A percentile compares a stretch with the other conserved stretches of the same genome.
Evolutionary conservation across 2,329 filamentous ascomycete genomes (phyloP).

Genomic region (Fusarium verticillioides): DNA sequence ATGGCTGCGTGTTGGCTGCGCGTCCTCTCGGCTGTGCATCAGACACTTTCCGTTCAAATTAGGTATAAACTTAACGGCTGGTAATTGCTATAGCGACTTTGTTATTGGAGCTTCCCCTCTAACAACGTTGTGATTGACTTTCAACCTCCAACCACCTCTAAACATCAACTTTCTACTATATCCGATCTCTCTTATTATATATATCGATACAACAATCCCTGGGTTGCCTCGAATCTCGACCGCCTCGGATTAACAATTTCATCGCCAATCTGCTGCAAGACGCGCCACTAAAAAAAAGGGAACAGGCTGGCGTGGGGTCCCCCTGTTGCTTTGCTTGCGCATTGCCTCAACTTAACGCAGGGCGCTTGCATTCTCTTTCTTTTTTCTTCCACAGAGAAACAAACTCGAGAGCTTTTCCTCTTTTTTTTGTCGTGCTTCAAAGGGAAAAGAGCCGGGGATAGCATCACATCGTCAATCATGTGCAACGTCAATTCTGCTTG

Average conservation of each 20-base stretch:
- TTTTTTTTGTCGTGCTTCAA: not conserved
- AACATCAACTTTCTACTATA: not conserved
- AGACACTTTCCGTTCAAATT: not conserved
- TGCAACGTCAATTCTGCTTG: conserved; percentile 31
- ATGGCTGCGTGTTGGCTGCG: not conserved
- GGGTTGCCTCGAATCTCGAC: conserved; percentile 11
- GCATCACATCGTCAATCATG: conserved; percentile 19
- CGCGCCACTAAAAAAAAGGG: conserved; percentile 37
- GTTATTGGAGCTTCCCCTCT: conserved; percentile 1
- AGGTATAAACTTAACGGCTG: not conserved
- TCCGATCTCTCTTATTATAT: not conserved
- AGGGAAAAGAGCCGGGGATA: conserved; percentile 1
- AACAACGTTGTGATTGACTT: not conserved
- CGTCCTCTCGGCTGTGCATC: conserved; percentile 10
- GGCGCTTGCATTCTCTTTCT: not conserved
- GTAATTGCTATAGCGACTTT: conserved; percentile 13
- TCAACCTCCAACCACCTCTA: not conserved
- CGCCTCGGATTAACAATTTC: conserved; percentile 17
- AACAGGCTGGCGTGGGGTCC: conserved; percentile 29
- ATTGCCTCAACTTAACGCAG: conserved; percentile 29
- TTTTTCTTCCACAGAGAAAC: conserved; percentile 1
- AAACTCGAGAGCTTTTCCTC: not conserved
- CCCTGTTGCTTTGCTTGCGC: conserved; percentile 25
- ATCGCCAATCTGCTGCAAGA: conserved; percentile 14
- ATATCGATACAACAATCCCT: conserved; percentile 8